Evolutionary conservation across 2,329 filamentous ascomycete species (phyloP).

Genomic region (Biscogniauxia marginata): DNA sequence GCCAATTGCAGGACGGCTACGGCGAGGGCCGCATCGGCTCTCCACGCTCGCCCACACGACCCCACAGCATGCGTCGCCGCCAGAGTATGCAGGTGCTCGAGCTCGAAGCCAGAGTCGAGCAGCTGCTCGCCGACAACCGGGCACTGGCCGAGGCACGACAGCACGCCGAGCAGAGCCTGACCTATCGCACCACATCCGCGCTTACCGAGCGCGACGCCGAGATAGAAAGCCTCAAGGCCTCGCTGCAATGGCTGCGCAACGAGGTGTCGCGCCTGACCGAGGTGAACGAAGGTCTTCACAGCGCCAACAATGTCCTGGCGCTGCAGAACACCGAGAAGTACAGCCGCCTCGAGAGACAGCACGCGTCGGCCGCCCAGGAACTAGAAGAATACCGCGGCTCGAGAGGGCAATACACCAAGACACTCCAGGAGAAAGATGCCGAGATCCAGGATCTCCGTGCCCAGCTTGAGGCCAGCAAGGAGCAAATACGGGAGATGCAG

Average conservation of each 20-base stretch:
- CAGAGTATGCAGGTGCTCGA: conserved; percentile 98
- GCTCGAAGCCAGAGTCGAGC: conserved; percentile 80
- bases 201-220: conserved; percentile 82
- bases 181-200: conserved; percentile 65
- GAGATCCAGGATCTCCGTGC: conserved; percentile 77
- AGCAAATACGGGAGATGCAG: conserved; percentile 58
- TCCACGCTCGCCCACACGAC: conserved; percentile 87
- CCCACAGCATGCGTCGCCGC: conserved; percentile 92
- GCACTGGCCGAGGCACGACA: neutral
- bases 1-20: conserved; percentile 72
- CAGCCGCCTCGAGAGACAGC: conserved; percentile 63
- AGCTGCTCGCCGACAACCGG: conserved; percentile 81
- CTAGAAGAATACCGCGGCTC: conserved; percentile 66
- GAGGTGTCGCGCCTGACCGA: conserved; percentile 80
- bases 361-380: conserved; percentile 64
- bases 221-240: conserved; percentile 77
- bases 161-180: conserved; percentile 64
- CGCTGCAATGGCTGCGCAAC: conserved; percentile 75
- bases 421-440: conserved; percentile 76
- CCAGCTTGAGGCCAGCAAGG: conserved; percentile 72
- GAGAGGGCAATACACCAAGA: conserved; percentile 60
- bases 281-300: conserved; percentile 76
- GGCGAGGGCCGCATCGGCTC: conserved; percentile 85
- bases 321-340: conserved; percentile 74
- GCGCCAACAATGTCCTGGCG: conserved; percentile 74